Base-by-base conservation (phyloP, 2,329 filamentous ascomycete genomes). In the Bisporella sp. region DNA sequence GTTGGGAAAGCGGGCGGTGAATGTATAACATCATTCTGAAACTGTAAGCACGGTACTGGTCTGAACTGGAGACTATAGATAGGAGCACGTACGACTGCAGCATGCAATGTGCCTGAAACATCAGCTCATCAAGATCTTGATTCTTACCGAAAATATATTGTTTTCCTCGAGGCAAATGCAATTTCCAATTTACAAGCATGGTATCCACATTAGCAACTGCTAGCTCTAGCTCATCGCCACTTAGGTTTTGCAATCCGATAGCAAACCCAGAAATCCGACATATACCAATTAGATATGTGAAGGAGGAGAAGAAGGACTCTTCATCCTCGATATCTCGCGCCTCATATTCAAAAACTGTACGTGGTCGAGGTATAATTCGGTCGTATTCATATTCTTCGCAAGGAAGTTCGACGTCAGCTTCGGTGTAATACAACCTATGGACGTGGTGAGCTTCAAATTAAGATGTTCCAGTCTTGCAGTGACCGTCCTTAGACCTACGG, bases 381-480 rank as follows among this genome's bases (percentile, higher is more conserved):
- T n/a, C n/a, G 49, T 69, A 70, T 52, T 69, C 61, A 60, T 62
- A 66, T 54, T 70, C 67, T 51, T 70, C 68, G 42, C 64, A 69
- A 2, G 68, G 68, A 33, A 69, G 49, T 41, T 68, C 65, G 8
- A 64, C 61, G 32, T 66, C 62, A 11, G 59, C 59, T 7, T 60
- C 53, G 13, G 64, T n/a, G n/a, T n/a, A n/a, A n/a, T n/a, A n/a
- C n/a, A n/a, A n/a, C n/a, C n/a, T n/a, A n/a, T n/a, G n/a, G n/a
- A n/a, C n/a, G n/a, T n/a, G n/a, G n/a, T n/a, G n/a, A 29, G 41
- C 44, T 45, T 35, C 41, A 32, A 50, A 45, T n/a, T 11, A 48
- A 28, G 50, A 40, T 11, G 31, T 39, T 39, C 55, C 53, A 6
- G 46, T 44, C 9, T 65, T 59, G 46, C 63, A 67, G 7, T 69